phyloP scores from a whole-genome alignment of 73 alveolate genomes.

The Blepharisma stoltei region DNA sequence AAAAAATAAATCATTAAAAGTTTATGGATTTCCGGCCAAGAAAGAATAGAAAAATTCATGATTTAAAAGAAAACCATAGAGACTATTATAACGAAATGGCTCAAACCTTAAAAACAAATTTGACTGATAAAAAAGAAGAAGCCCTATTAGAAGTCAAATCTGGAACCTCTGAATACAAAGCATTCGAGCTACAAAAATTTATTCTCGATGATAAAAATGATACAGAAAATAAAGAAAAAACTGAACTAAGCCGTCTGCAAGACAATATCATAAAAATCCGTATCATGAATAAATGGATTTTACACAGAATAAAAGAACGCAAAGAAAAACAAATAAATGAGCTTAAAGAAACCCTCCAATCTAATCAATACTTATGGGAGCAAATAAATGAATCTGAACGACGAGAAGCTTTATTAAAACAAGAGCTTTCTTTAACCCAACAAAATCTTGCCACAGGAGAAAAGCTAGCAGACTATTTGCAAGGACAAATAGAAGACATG shows the following conservation, averaged over 20 bases:
- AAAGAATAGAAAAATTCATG: neutral
- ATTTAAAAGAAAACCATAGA: neutral
- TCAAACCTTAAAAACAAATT: neutral
- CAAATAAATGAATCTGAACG: constrained; percentile 85
- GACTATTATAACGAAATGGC: neutral
- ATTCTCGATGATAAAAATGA: neutral
- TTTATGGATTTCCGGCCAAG: too few species aligned
- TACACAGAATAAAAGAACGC: constrained; percentile 36
- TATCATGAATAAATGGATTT: neutral
- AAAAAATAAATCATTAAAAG: too few species aligned
- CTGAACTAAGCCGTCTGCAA: neutral
- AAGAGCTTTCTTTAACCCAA: constrained; percentile 83
- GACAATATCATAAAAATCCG: neutral
- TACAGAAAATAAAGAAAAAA: neutral
- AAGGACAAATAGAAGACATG: constrained; percentile 74
- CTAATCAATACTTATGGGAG: constrained; percentile 86
- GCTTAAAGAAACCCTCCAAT: constrained; percentile 75
- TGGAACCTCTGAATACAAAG: neutral
- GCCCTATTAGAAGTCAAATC: neutral
- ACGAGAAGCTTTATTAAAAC: constrained; percentile 78
- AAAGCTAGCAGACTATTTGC: constrained; percentile 75
- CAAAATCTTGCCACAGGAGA: constrained; percentile 84
- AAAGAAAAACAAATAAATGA: constrained; percentile 77
- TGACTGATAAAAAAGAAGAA: neutral
- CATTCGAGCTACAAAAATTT: neutral